Evolutionary conservation across 495 filamentous ascomycete genomes (phyloP).

Genomic region (Xylaria flabelliformis): DNA sequence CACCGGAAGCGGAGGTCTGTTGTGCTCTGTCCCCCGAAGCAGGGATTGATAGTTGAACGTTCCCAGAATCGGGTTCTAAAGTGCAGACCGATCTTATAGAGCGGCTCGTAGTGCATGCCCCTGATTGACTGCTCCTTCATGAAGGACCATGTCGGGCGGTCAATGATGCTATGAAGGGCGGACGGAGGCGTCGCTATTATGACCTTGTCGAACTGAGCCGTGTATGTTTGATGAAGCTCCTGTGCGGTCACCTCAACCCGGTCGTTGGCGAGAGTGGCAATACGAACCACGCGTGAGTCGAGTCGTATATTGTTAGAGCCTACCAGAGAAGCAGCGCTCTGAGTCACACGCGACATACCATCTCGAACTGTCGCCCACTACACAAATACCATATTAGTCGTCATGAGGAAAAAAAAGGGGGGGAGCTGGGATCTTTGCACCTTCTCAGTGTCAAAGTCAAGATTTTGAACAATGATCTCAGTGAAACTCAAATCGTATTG

Average conservation of each 20-base stretch:
- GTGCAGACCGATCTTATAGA: constrained; percentile 33
- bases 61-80: constrained; percentile 36
- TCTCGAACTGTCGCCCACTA: too few species aligned
- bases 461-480: constrained; percentile 36
- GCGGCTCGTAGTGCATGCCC: constrained; percentile 19
- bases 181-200: neutral
- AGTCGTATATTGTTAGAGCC: too few species aligned
- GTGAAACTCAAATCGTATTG: constrained; percentile 33
- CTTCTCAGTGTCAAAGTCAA: constrained; percentile 21
- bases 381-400: too few species aligned
- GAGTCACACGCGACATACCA: too few species aligned
- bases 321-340: too few species aligned
- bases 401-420: too few species aligned
- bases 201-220: too few species aligned
- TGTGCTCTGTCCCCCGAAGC: constrained; percentile 27
- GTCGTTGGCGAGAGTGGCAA: too few species aligned
- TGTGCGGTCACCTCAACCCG: too few species aligned
- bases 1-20: constrained; percentile 32
- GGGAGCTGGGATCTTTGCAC: too few species aligned
- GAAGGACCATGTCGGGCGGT: constrained; percentile 21
- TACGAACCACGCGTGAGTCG: too few species aligned
- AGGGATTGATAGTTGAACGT: constrained; percentile 18
- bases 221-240: too few species aligned
- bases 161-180: constrained; percentile 17
- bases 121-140: constrained; percentile 22